phyloP scores from a whole-genome alignment of 768 basidiomycete species.

The Mycena chlorophos region DNA sequence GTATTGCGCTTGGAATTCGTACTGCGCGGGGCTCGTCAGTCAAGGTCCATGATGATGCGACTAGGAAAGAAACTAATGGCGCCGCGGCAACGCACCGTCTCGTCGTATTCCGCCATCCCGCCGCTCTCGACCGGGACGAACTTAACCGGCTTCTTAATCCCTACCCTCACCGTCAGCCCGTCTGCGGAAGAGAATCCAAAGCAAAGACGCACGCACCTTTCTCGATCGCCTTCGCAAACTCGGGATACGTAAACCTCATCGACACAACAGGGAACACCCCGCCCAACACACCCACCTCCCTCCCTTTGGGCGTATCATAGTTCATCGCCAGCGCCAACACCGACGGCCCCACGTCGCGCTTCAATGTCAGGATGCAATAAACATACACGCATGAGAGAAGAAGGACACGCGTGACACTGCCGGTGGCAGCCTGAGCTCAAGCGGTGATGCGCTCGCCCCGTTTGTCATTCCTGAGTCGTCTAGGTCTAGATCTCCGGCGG shows the following conservation, averaged over 20 bases:
- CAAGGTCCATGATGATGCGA: too few relatives aligned
- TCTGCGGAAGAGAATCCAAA: too few relatives aligned
- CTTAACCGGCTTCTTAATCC: neutral
- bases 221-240: neutral
- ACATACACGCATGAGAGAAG: too few relatives aligned
- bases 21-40: neutral
- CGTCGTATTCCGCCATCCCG: neutral
- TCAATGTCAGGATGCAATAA: too few relatives aligned
- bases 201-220: neutral
- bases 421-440: too few relatives aligned
- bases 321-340: slow-evolving; percentile 4
- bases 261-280: neutral
- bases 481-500: too few relatives aligned
- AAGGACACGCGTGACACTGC: too few relatives aligned
- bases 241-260: neutral
- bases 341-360: slow-evolving; percentile 4
- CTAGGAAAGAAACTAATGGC: neutral
- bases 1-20: neutral
- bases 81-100: neutral
- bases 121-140: neutral
- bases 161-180: too few relatives aligned
- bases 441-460: too few relatives aligned
- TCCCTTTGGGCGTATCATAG: neutral
- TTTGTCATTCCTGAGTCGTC: too few relatives aligned
- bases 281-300: neutral